Conservation (phyloP, 2,329 filamentous ascomycete genomes). For the Eutypa lata region DNA sequence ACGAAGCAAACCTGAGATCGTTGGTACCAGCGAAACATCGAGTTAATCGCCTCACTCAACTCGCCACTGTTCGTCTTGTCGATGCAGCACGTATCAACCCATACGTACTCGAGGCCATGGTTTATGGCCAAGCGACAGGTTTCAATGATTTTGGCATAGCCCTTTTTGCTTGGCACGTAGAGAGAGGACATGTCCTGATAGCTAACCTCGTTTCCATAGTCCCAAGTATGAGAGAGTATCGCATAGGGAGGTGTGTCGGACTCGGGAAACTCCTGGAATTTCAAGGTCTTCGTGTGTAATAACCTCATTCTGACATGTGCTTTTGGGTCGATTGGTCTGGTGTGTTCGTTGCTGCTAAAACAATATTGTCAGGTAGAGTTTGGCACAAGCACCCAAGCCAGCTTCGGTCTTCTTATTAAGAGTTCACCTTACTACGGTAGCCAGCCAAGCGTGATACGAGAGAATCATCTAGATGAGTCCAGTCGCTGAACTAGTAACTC, state of each 20-base stretch:
- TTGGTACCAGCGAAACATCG: background rate
- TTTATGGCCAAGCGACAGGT: background rate
- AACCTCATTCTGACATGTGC: background rate
- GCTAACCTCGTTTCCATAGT: background rate
- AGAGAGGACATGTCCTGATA: background rate
- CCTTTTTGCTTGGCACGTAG: background rate
- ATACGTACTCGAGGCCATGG: background rate
- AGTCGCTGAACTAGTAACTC: too few relatives aligned
- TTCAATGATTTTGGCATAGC: background rate
- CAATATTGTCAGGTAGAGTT: too few relatives aligned
- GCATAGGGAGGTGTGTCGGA: background rate
- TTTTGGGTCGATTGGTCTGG: too few relatives aligned
- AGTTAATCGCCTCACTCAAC: background rate
- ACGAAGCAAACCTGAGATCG: background rate
- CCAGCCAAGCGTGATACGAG: too few relatives aligned
- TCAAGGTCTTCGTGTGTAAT: background rate
- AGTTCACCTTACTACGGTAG: too few relatives aligned
- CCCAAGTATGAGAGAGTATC: slow-evolving; percentile 2
- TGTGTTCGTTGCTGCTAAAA: too few relatives aligned
- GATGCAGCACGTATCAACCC: background rate
- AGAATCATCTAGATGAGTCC: too few relatives aligned
- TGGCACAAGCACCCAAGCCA: too few relatives aligned
- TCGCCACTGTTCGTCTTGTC: background rate
- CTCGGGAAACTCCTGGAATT: background rate
- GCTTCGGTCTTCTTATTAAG: too few relatives aligned